A percentile compares a stretch with the other conserved stretches of the same genome.
Conservation (phyloP, 306 rosid species). For the Hylodesmum podocarpum region DNA sequence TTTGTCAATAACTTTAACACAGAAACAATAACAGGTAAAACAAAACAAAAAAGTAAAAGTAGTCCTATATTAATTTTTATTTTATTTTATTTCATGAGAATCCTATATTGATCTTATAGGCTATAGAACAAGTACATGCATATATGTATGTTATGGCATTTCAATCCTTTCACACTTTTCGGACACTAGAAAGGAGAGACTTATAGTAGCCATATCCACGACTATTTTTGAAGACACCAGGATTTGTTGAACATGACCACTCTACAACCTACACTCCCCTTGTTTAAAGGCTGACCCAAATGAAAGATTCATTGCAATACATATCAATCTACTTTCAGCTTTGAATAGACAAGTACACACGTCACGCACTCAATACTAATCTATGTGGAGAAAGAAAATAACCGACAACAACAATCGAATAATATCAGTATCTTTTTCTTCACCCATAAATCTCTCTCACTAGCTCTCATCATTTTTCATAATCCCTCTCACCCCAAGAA, state of each 20-base stretch:
- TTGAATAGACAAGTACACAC: slow-evolving; percentile 26
- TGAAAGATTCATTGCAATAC: slow-evolving; percentile 26
- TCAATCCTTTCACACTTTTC: slow-evolving; percentile 43
- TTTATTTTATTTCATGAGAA: too few species aligned
- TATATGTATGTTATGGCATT: slow-evolving; percentile 32
- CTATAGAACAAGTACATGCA: slow-evolving; percentile 14
- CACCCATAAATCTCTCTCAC: neutral
- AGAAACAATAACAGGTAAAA: neutral
- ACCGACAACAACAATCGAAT: slow-evolving; percentile 51
- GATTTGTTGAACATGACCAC: slow-evolving; percentile 43
- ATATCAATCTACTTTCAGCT: slow-evolving; percentile 25
- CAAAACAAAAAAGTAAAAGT: neutral
- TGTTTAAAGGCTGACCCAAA: slow-evolving; percentile 26
- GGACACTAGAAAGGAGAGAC: slow-evolving; percentile 26
- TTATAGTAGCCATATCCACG: slow-evolving; percentile 19
- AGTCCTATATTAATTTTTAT: neutral
- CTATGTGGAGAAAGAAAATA: neutral
- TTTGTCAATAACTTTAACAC: neutral
- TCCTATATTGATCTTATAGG: neutral
- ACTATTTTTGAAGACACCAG: slow-evolving; percentile 32
- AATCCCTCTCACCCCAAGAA: neutral
- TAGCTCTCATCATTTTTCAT: neutral
- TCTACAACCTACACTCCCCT: slow-evolving; percentile 27
- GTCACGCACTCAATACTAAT: slow-evolving; percentile 28
- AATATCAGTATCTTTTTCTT: slow-evolving; percentile 45